A percentile compares a stretch with the other conserved stretches of the same genome.
phyloP scores from a whole-genome alignment of 805 yeast genomes.

The Maudiozyma bulderi region DNA sequence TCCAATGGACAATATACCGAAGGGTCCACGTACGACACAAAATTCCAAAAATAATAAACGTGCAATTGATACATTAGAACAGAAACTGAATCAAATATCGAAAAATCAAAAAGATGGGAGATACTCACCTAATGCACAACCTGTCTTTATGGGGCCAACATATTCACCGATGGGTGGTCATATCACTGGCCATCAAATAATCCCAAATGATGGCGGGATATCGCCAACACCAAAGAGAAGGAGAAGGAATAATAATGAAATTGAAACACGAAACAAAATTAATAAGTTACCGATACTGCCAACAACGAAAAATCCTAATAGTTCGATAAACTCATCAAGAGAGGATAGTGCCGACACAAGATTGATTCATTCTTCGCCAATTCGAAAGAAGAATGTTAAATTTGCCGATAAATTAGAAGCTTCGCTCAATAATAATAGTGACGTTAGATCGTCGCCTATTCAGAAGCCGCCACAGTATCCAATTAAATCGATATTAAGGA shows the following conservation, averaged over 20 bases:
- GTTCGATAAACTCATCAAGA: not conserved
- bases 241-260: constrained; percentile 1
- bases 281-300: not conserved
- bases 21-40: not conserved
- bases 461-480: constrained; percentile 15
- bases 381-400: constrained; percentile 20
- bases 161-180: no score
- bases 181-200: no score
- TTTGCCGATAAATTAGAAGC: constrained; percentile 25
- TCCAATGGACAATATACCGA: not conserved
- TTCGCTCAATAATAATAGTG: constrained; percentile 13
- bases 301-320: not conserved
- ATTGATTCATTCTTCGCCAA: constrained; percentile 13
- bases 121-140: not conserved
- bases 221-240: constrained; percentile 22
- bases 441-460: constrained; percentile 15
- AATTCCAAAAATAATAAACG: not conserved
- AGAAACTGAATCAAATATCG: constrained; percentile 15
- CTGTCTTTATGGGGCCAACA: not conserved
- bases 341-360: not conserved
- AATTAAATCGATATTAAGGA: constrained; percentile 18
- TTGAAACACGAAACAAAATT: no score
- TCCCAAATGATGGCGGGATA: not conserved
- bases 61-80: constrained; percentile 22
- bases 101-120: not conserved